Evolutionary conservation across 257 asterid genomes (phyloP).

Genomic region (Marsdenia floribunda): DNA sequence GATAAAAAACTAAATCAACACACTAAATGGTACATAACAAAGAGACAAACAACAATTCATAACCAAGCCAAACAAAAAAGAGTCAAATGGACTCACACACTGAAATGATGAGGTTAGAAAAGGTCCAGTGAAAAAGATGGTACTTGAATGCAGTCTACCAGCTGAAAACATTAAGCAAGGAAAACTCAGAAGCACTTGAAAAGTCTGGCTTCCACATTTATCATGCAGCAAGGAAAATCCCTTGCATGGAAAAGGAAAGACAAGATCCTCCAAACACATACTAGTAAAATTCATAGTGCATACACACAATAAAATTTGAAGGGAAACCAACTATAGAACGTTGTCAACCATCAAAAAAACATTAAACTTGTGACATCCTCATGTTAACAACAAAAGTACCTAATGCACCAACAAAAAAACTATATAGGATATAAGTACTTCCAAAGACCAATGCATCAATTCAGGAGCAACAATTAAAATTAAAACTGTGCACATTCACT

Average conservation of each 20-base stretch:
- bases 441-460: neutral
- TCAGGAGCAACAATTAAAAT: neutral
- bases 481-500: neutral
- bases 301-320: neutral
- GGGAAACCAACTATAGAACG: neutral
- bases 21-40: neutral
- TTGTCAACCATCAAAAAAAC: neutral
- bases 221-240: neutral
- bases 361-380: neutral
- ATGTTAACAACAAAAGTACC: neutral
- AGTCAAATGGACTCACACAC: neutral
- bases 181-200: neutral
- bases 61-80: no score
- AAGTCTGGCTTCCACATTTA: neutral
- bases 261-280: neutral
- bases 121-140: neutral
- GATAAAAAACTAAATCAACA: neutral
- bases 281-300: neutral
- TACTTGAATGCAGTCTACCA: neutral
- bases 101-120: neutral
- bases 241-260: neutral
- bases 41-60: neutral
- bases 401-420: neutral
- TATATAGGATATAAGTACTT: neutral
- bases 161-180: neutral